Conservation (phyloP, 306 rosid species). For the Trifolium pratense region DNA sequence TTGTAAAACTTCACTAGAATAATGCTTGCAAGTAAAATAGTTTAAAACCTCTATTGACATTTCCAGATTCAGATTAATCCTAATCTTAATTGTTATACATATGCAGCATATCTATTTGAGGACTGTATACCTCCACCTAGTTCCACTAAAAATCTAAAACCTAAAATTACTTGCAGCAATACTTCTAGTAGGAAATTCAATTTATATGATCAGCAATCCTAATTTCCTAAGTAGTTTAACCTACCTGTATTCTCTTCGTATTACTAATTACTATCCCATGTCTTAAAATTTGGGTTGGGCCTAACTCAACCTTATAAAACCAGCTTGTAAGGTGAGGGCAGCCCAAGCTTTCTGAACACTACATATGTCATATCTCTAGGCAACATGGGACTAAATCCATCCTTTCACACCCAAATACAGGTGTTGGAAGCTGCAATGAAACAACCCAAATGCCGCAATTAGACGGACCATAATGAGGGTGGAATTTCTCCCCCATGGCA, state of each 20-base stretch:
- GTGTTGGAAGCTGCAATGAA: no score
- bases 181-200: conserved; percentile 21
- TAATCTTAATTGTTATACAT: conserved; percentile 24
- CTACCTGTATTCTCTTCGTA: conserved; percentile 10
- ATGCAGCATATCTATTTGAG: conserved; percentile 19
- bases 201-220: conserved; percentile 16
- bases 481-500: not conserved
- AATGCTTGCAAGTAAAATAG: not conserved
- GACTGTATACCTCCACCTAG: conserved; percentile 8
- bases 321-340: no score
- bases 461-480: no score
- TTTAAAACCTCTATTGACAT: conserved; percentile 16
- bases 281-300: not conserved
- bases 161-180: conserved; percentile 18
- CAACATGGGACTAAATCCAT: no score
- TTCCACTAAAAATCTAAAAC: conserved; percentile 30
- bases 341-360: no score
- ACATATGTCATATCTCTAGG: no score
- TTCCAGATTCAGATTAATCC: conserved; percentile 7
- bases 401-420: no score
- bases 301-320: no score
- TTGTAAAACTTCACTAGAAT: conserved; percentile 17
- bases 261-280: not conserved
- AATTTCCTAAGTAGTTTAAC: conserved; percentile 19
- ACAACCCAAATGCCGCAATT: no score